Evolutionary conservation across 495 filamentous ascomycete species (phyloP).

Genomic region (Aspergillus incahuasiensis): DNA sequence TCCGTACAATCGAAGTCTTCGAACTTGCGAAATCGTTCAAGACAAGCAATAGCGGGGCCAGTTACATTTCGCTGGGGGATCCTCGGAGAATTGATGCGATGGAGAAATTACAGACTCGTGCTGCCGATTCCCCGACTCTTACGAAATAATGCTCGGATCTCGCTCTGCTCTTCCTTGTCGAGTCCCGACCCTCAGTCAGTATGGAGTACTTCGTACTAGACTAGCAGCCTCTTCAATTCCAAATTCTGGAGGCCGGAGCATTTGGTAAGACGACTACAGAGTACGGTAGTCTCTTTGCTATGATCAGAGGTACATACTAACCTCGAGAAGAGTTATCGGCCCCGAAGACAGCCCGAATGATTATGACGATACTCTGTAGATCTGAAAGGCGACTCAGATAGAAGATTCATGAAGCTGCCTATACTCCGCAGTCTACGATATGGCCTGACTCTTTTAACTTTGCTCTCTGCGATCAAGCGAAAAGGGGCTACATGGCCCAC

Average conservation of each 20-base stretch:
- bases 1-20: too few relatives aligned
- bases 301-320: background rate
- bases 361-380: conserved; percentile 1
- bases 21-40: background rate
- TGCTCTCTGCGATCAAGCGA: background rate
- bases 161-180: background rate
- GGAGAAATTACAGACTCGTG: background rate
- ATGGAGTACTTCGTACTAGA: too few relatives aligned
- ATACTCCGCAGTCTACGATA: background rate
- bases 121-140: background rate
- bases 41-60: background rate
- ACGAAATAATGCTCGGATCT: background rate
- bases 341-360: background rate
- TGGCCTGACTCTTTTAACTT: too few relatives aligned
- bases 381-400: background rate
- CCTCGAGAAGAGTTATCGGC: background rate
- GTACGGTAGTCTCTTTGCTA: too few relatives aligned
- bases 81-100: background rate
- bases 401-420: background rate
- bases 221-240: background rate
- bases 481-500: background rate
- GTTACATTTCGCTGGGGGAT: background rate
- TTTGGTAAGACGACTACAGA: background rate
- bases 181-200: background rate
- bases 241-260: background rate